Evolutionary conservation across 2,329 filamentous ascomycete species (phyloP).

Genomic region (Parasarocladium wereldwijsianum): DNA sequence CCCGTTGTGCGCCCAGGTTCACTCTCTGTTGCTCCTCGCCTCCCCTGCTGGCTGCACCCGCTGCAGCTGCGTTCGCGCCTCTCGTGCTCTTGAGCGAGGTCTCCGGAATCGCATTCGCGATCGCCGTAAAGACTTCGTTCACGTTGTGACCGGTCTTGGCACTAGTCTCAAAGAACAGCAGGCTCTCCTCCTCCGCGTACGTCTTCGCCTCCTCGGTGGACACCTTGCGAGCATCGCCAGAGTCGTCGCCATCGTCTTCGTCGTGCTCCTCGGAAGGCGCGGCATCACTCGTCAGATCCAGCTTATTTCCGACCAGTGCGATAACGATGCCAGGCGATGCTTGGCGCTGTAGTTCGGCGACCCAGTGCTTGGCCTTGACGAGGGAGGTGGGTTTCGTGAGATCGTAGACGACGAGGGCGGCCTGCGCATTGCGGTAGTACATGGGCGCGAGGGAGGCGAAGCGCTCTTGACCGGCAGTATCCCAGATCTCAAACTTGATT

Average conservation of each 20-base stretch:
- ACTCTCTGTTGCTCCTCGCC: constrained; percentile 57
- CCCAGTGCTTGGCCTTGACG: constrained; percentile 97
- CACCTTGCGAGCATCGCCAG: constrained; percentile 71
- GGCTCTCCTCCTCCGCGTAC: constrained; percentile 86
- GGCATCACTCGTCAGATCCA: constrained; percentile 64
- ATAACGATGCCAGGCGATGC: constrained; percentile 95
- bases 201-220: constrained; percentile 79
- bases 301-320: constrained; percentile 90
- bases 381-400: constrained; percentile 92
- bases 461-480: constrained; percentile 93
- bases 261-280: constrained; percentile 31
- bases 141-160: constrained; percentile 95
- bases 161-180: constrained; percentile 96
- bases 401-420: constrained; percentile 95
- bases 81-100: constrained; percentile 83
- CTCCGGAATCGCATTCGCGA: constrained; percentile 95
- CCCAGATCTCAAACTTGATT: constrained; percentile 94
- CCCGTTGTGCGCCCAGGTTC: constrained; percentile 61
- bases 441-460: constrained; percentile 94
- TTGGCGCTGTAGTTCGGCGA: constrained; percentile 91
- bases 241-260: constrained; percentile 43
- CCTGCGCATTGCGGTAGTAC: constrained; percentile 99
- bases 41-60: constrained; percentile 41
- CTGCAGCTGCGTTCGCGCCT: constrained; percentile 46
- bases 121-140: constrained; percentile 90